Percentiles rank a stretch among this genome's conserved stretches.
phyloP scores from a whole-genome alignment of 1,284 basidiomycete genomes.

The Phaffia rhodozyma region DNA sequence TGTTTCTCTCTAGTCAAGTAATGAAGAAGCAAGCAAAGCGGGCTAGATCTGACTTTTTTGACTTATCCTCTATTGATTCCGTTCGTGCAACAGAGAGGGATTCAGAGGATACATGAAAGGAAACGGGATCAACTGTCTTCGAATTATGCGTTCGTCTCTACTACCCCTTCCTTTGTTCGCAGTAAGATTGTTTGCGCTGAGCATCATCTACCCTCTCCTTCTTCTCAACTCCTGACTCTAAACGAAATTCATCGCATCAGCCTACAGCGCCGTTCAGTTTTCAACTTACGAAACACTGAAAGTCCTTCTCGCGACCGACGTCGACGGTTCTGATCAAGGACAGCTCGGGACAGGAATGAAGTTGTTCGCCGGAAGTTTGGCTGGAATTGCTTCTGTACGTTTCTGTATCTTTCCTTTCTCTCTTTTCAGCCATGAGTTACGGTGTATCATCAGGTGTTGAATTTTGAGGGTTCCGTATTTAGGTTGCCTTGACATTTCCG shows the following conservation, averaged over 20 bases:
- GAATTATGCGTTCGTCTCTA: constrained; percentile 48
- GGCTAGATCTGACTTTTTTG: too few relatives aligned
- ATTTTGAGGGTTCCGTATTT: background rate
- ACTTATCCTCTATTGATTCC: constrained; percentile 23
- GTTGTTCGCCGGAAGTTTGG: constrained; percentile 69
- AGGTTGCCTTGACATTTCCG: constrained; percentile 72
- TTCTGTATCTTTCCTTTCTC: background rate
- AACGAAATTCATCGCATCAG: background rate
- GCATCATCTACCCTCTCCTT: background rate
- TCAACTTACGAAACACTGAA: constrained; percentile 78
- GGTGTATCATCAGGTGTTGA: background rate
- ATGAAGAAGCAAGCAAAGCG: background rate
- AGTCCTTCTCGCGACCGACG: constrained; percentile 35
- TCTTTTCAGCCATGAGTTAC: too few relatives aligned
- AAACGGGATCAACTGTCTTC: constrained; percentile 78
- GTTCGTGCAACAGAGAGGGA: constrained; percentile 90
- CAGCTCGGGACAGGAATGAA: constrained; percentile 71
- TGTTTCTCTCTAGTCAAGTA: constrained; percentile 19
- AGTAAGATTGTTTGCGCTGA: too few relatives aligned
- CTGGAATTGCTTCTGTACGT: constrained; percentile 47
- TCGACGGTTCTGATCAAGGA: constrained; percentile 35
- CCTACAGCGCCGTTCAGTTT: constrained; percentile 74
- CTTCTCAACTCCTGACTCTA: too few relatives aligned
- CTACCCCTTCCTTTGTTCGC: too few relatives aligned
- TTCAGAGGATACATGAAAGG: constrained; percentile 79